Evolutionary conservation across 768 basidiomycete genomes (phyloP), one percentile per base, ranked within the genome.

Genomic region (Panaeolus papilionaceus): DNA sequence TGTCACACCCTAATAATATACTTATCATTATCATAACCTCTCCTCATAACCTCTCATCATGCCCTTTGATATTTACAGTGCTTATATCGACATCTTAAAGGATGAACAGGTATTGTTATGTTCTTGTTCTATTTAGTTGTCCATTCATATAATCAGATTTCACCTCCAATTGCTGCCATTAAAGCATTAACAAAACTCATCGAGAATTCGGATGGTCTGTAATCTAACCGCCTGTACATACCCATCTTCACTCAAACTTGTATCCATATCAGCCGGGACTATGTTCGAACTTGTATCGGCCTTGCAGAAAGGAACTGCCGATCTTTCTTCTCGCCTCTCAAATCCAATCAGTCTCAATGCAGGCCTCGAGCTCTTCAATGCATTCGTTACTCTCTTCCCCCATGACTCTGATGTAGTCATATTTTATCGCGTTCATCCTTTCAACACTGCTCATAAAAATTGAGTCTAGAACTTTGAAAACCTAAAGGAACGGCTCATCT

Each of bases 221-320:
- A 54, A 4, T 62, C 65, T 64, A 14, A 38, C 64, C 45, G 65
- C 63, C 61, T 38, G 38, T 64, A 8, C 66, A 47, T 54, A 33
- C 33, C 5, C 33, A 33, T 33, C 33, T 33, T 33, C 5, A 33
- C 33, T 3, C 3, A 33, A 33, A 33, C 33, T 33, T 33, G 3
- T 33, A 33, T 3, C 5, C 33, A 33, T 33, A 33, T 33, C 33
- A 94, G 94, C 93, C 62, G 93, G 90, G 2, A 98, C 96, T 23
- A 96, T 95, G 91, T 94, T 92, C 72, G 97, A 99, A 78, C 89
- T 99, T 37, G 90, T 93, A 26, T 86, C 91, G 69, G 95, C 90
- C 28, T 86, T 98, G 67, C 89, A 94, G 67, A 86, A 91, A 51
- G 93, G 89, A 51, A 90, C 92, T 0, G 82, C 88, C 42, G 80